Evolutionary conservation across 2,329 filamentous ascomycete species (phyloP), one percentile per base, ranked within the genome.

Genomic region (Scedosporium minutisporum): DNA sequence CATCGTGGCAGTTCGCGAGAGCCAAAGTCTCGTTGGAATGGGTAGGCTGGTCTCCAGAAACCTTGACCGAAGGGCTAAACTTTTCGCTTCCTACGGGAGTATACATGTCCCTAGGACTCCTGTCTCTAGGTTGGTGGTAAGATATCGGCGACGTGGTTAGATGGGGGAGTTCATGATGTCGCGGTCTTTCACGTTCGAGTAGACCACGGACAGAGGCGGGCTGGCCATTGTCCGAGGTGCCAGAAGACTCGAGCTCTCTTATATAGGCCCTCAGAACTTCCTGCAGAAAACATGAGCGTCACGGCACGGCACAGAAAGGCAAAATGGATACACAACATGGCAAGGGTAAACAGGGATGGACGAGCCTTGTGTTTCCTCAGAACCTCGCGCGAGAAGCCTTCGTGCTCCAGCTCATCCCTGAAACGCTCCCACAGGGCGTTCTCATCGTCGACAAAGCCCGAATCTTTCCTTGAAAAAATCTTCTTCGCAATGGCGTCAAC

Each of bases 211-310:
- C 77, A 1, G 80, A 80, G 2, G 81, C 80, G 12, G 77, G 77
- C 41, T 73, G 71, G 27, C 77, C 77, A 23, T 75, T 76, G 46
- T 76, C 75, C 12, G 73, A 69, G n/a, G 72, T 70, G 42, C 75
- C 74, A 62, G 79, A 75, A 48, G 82, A 78, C 65, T 85, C 81
- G 65, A 87, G 77, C 67, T 84, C 80, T 42, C 82, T 81, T 51
- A 87, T 85, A 67, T 87, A 86, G 21, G 84, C 82, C 65, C 82
- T 77, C 25, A 86, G 72, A 9, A 85, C 76, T 66, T 85, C 82
- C 84, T 87, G 63, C 63, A 61, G 29, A 51, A 60, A 46, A 60
- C 71, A 67, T 44, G 18, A 44, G 38, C n/a, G 48, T 60, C 57
- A 18, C 57, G 10, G n/a, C 16, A 59, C 3, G 6, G 51, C 62